Evolutionary conservation across 805 yeast genomes (phyloP), one percentile per base, ranked within the genome.

Genomic region (Yamadazyma tumulicola): DNA sequence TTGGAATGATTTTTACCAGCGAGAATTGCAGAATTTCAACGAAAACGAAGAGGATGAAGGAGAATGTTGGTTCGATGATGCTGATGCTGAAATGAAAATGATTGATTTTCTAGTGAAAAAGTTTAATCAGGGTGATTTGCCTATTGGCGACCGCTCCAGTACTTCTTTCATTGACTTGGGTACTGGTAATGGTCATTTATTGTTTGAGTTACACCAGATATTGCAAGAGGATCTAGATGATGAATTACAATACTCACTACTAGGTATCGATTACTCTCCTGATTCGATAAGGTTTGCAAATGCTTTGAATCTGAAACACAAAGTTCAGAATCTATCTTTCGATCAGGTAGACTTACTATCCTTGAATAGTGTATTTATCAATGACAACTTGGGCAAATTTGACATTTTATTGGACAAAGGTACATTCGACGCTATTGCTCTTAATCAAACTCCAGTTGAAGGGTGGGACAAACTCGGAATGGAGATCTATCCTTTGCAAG

Each of bases 41-140:
- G 75, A 75, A 19, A 85, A 91, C 54, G 77, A 83, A 12, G 72
- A 81, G 13, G 97, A 93, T 55, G 80, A 88, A 0, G 99, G 99
- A 2, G 97, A 93, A 57, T 76, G 89, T 56, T 93, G 98, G 98
- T 93, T 93, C 58, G 79, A 84, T 46, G 98, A 93, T 51, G 81
- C 85, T n/a, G 88, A 83, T 50, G 97, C 98, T 0, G 97, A 91
- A 52, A 71, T 69, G 39, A 82, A 79, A 52, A 82, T 93, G 78
- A 70, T 84, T n/a, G 76, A 77, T 31, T 89, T 82, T 49, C 55
- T 91, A 5, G 60, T 69, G 12, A 76, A 76, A 4, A 72, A 79
- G 44, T 28, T 74, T 3, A 68, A 68, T 2, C 52, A 42, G 4
- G 45, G 30, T 19, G 57, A 36, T 30, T 38, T 48, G 12, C 70